Conservation (phyloP, 345 rosid species). For the Conringia planisiliqua region DNA sequence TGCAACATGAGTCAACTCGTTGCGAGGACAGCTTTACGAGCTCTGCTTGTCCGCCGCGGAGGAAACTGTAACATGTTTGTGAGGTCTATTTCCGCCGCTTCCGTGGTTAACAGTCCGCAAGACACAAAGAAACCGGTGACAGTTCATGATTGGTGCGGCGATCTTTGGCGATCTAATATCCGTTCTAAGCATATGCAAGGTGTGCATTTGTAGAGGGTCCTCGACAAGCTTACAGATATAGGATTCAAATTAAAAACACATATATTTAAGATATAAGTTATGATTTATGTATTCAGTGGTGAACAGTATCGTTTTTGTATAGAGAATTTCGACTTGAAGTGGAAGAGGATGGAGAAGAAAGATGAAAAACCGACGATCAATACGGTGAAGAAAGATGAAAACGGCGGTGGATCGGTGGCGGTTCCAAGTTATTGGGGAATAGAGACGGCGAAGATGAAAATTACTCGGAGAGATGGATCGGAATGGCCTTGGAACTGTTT, state of each 20-base stretch:
- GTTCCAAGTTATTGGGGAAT: constrained; percentile 77
- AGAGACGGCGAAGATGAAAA: constrained; percentile 51
- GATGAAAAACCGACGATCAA: constrained; percentile 5
- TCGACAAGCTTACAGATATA: background rate
- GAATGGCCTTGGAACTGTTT: constrained; percentile 90
- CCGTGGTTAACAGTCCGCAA: background rate
- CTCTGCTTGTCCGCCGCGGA: constrained; percentile 22
- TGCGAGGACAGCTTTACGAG: constrained; percentile 27
- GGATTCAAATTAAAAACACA: background rate
- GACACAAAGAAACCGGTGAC: background rate
- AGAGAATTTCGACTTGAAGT: constrained; percentile 4
- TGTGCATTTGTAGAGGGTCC: background rate
- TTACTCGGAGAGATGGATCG: constrained; percentile 55
- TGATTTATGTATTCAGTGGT: background rate
- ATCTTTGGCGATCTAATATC: background rate
- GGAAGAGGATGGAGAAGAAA: constrained; percentile 31
- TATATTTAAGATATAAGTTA: background rate
- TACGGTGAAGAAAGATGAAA: constrained; percentile 22
- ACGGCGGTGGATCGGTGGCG: constrained; percentile 23
- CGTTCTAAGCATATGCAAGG: background rate
- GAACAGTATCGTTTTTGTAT: background rate
- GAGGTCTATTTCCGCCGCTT: constrained; percentile 6
- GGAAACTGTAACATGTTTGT: background rate
- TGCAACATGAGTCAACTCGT: constrained; percentile 40
- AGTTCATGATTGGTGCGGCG: background rate